Evolutionary conservation across 371 early-diverging fungal genomes (phyloP).

Genomic region (Haplosporangium sp.): DNA sequence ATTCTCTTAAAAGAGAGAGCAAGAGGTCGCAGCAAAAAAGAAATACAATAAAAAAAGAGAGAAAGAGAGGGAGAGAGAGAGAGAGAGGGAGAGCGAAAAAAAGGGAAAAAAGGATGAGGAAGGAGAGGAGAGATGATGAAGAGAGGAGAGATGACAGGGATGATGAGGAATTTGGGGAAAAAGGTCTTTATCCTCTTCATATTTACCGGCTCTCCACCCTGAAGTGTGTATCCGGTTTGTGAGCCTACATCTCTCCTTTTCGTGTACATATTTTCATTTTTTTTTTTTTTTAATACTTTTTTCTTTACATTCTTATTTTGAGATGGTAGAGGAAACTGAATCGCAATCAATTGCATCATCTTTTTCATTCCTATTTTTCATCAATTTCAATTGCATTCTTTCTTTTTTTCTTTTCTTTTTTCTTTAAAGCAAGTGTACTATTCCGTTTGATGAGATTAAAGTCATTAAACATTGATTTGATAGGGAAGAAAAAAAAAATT

Average conservation of each 20-base stretch:
- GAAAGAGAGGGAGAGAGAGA: not conserved
- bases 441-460: no score
- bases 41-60: not conserved
- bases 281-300: not conserved
- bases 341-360: not conserved
- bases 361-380: not conserved
- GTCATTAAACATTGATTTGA: no score
- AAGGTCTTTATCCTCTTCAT: not conserved
- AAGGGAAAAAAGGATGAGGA: not conserved
- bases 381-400: no score
- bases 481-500: no score
- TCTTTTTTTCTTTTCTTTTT: no score
- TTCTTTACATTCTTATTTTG: not conserved
- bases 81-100: not conserved
- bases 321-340: no score
- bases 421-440: no score
- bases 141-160: not conserved
- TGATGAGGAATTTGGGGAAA: constrained; percentile 1
- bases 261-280: not conserved
- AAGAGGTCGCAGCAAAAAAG: not conserved
- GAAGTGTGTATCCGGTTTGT: not conserved
- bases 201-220: not conserved
- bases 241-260: not conserved
- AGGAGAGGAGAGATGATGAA: not conserved
- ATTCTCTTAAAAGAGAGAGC: no score